Evolutionary conservation across 345 rosid genomes (phyloP).

Genomic region (Toxicodendron radicans): DNA sequence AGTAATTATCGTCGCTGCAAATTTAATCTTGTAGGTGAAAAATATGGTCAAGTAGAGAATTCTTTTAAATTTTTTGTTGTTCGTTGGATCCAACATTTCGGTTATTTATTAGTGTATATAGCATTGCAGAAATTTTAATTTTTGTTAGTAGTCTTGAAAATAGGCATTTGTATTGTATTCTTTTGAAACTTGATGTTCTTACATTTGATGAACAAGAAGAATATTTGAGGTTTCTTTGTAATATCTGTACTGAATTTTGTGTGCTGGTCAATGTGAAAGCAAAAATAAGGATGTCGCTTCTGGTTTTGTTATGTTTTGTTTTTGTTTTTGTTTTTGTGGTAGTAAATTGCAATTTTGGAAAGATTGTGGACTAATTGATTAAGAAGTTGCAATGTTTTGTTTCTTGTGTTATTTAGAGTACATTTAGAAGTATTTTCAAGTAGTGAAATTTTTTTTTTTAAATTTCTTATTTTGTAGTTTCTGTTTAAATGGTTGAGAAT

Average conservation of each 20-base stretch:
- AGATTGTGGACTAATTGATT: too few relatives aligned
- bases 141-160: slow-evolving; percentile 24
- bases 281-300: slow-evolving; percentile 19
- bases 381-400: too few relatives aligned
- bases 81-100: not conserved
- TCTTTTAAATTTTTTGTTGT: not conserved
- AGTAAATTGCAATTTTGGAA: too few relatives aligned
- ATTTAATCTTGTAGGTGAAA: slow-evolving; percentile 19
- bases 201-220: slow-evolving; percentile 4
- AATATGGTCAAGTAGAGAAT: slow-evolving; percentile 2
- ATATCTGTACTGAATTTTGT: slow-evolving; percentile 27
- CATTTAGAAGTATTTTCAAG: too few relatives aligned
- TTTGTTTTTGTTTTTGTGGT: not conserved
- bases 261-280: slow-evolving; percentile 29
- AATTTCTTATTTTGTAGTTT: too few relatives aligned
- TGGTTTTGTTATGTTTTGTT: not conserved
- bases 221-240: slow-evolving; percentile 12
- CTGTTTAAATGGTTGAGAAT: too few relatives aligned
- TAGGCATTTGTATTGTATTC: slow-evolving; percentile 40
- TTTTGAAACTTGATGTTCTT: slow-evolving; percentile 31
- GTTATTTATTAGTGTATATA: slow-evolving; percentile 40
- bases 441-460: not conserved
- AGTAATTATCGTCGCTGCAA: slow-evolving; percentile 21
- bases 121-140: slow-evolving; percentile 35
- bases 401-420: too few relatives aligned